phyloP scores from a whole-genome alignment of 2,329 filamentous ascomycete genomes.

The Fusarium longipes region DNA sequence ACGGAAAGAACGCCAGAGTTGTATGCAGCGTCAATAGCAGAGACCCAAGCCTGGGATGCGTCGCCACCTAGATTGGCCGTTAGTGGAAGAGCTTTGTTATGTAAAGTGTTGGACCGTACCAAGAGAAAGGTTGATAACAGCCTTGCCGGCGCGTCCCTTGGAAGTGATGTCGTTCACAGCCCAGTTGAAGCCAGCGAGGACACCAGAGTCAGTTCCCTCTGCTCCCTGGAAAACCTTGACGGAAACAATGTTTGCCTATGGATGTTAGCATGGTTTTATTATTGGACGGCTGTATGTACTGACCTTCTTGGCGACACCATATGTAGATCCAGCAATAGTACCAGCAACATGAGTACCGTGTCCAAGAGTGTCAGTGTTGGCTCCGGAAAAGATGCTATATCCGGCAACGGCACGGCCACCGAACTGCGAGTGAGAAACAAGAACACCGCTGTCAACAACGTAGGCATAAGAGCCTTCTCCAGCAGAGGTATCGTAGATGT shows the following conservation, averaged over 20 bases:
- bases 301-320: background rate
- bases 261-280: background rate
- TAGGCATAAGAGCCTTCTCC: background rate
- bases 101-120: background rate
- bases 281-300: background rate
- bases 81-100: background rate
- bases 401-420: background rate
- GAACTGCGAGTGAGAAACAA: background rate
- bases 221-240: constrained; percentile 3
- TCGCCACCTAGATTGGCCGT: background rate
- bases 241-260: background rate
- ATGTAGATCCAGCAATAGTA: background rate
- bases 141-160: background rate
- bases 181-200: constrained; percentile 1
- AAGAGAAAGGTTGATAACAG: background rate
- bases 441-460: background rate
- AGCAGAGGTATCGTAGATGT: background rate
- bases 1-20: background rate
- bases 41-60: background rate
- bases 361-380: background rate
- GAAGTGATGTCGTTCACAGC: constrained; percentile 1
- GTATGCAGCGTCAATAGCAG: constrained; percentile 1
- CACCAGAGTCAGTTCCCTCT: background rate
- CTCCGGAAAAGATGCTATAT: background rate
- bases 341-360: background rate